Evolutionary conservation across 768 basidiomycete genomes (phyloP).

Genomic region (Exsudoporus frostii): DNA sequence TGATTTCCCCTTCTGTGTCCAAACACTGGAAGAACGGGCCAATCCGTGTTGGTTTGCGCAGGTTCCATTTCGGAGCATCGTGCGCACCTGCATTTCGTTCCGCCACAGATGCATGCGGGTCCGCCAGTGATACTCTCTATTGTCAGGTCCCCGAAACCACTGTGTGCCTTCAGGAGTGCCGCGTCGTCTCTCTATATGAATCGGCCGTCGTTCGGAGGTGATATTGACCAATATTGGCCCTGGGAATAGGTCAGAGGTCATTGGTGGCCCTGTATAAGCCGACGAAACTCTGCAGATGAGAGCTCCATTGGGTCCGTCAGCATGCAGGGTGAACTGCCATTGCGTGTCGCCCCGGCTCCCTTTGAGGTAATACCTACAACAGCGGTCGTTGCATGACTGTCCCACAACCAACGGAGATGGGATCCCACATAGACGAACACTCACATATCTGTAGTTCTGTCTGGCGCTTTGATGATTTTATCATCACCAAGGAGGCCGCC

Average conservation of each 20-base stretch:
- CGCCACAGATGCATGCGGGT: slow-evolving; percentile 9
- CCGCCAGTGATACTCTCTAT: slow-evolving; percentile 23
- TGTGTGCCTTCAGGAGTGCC: slow-evolving; percentile 9
- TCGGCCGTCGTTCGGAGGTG: slow-evolving; percentile 3
- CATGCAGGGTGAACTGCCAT: slow-evolving; percentile 22
- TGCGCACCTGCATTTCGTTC: slow-evolving; percentile 24
- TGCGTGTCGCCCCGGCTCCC: slow-evolving; percentile 11
- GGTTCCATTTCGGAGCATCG: background rate
- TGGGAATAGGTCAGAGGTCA: background rate
- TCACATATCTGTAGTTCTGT: slow-evolving; percentile 20
- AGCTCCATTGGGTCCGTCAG: slow-evolving; percentile 14
- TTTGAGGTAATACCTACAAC: slow-evolving; percentile 24
- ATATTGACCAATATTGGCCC: slow-evolving; percentile 16
- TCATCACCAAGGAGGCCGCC: slow-evolving; percentile 26
- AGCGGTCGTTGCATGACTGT: background rate
- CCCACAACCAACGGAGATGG: background rate
- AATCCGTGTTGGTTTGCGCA: background rate
- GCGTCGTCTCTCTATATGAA: slow-evolving; percentile 12
- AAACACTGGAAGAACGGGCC: slow-evolving; percentile 9
- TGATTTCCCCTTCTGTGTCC: slow-evolving; percentile 14
- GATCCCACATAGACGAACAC: background rate
- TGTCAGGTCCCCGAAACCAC: slow-evolving; percentile 26
- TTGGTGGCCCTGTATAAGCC: slow-evolving; percentile 18
- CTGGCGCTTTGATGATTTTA: slow-evolving; percentile 24
- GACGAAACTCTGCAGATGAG: slow-evolving; percentile 21